Evolutionary conservation across 345 rosid genomes (phyloP).

Genomic region (Bretschneidera sinensis): DNA sequence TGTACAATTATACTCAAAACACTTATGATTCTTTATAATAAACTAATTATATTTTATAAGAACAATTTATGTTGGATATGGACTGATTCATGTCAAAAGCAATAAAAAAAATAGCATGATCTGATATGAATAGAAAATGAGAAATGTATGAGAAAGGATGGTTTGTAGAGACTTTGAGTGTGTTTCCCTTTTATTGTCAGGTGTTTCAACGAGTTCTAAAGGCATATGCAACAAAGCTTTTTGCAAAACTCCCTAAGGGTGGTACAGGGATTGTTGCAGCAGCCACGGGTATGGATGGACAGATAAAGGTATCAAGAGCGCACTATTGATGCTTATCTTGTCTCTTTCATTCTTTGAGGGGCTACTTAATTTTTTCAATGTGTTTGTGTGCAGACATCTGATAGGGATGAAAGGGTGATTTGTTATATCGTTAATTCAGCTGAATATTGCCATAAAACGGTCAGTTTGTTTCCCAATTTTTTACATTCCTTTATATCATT

Average conservation of each 20-base stretch:
- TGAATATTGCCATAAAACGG: constrained; percentile 93
- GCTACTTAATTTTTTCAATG: background rate
- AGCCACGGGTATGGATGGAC: constrained; percentile 97
- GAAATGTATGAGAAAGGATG: background rate
- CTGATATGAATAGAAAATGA: too few relatives aligned
- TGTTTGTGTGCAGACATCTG: constrained; percentile 61
- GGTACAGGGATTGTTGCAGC: constrained; percentile 97
- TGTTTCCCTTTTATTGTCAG: constrained; percentile 29
- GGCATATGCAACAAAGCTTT: constrained; percentile 88
- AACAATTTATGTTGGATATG: too few relatives aligned
- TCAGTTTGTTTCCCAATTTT: constrained; percentile 33
- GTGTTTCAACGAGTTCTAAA: constrained; percentile 91
- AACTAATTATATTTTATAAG: too few relatives aligned
- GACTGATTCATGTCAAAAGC: too few relatives aligned
- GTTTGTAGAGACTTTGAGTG: background rate
- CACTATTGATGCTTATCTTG: constrained; percentile 13
- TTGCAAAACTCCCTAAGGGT: constrained; percentile 83
- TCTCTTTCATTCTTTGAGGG: constrained; percentile 8
- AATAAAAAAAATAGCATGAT: too few relatives aligned
- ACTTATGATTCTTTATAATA: too few relatives aligned
- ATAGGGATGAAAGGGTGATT: constrained; percentile 87
- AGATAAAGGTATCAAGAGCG: constrained; percentile 63
- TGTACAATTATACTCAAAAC: too few relatives aligned
- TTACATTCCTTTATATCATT: background rate
- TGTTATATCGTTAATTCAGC: constrained; percentile 95